Conservation (phyloP, 2,329 filamentous ascomycete species). For the Madurella fahalii region DNA sequence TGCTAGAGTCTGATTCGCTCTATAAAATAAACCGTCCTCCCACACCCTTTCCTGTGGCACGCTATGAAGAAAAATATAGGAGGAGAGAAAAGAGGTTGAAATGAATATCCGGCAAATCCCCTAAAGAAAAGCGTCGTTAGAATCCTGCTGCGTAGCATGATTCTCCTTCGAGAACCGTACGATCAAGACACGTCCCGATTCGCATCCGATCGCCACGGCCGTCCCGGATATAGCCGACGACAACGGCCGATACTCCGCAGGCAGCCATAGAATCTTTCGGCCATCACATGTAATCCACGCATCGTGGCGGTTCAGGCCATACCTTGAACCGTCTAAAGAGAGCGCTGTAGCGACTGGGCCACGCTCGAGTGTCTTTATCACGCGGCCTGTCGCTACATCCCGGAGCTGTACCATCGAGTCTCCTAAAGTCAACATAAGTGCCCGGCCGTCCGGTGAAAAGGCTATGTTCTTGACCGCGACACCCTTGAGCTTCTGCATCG, state of each 20-base stretch:
- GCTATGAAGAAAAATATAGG: too few relatives aligned
- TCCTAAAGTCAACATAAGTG: conserved; percentile 3
- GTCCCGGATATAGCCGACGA: background rate
- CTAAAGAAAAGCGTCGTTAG: background rate
- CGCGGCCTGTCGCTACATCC: background rate
- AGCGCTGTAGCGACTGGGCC: background rate
- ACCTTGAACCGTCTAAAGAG: background rate
- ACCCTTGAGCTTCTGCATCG: conserved; percentile 1
- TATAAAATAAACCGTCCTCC: conserved; percentile 11
- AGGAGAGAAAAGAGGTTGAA: conserved; percentile 6
- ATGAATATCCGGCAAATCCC: background rate
- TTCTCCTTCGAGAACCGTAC: conserved; percentile 7
- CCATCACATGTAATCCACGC: conserved; percentile 14
- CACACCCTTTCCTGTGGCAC: conserved; percentile 7
- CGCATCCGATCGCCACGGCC: conserved; percentile 13
- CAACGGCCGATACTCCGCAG: background rate
- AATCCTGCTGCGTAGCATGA: too few relatives aligned
- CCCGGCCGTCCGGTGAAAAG: conserved; percentile 8
- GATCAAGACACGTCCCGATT: conserved; percentile 12
- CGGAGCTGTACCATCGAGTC: background rate
- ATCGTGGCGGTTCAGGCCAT: conserved; percentile 1
- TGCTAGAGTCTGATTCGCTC: too few relatives aligned
- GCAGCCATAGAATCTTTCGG: conserved; percentile 11
- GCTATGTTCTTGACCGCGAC: conserved; percentile 9
- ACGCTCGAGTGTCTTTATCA: background rate